A percentile compares a stretch with the other conserved stretches of the same genome.
These are phyloP conservation scores for Theobroma cacao DNA, from an alignment of 345 rosid species.

Conservation along the genomic window DNA sequence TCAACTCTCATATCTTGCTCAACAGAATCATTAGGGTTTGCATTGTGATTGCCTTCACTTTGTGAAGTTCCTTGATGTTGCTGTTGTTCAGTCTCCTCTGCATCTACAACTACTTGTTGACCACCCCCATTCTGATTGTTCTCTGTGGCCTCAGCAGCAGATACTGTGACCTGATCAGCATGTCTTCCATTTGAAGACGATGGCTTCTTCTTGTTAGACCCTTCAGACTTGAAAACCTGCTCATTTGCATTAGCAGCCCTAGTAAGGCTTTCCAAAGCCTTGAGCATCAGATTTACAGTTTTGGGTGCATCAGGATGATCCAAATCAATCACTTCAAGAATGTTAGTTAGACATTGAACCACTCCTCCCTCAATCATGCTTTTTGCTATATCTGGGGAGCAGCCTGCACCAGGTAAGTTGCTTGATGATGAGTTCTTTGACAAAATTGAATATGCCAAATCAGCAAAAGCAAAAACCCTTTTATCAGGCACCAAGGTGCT, in stretches of 20 bases:
- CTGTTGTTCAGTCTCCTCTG: constrained; percentile 43
- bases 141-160: constrained; percentile 46
- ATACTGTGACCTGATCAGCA: constrained; percentile 39
- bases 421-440: constrained; percentile 82
- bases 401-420: constrained; percentile 80
- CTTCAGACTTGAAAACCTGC: constrained; percentile 67
- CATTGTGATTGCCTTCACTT: constrained; percentile 45
- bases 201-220: constrained; percentile 54
- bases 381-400: constrained; percentile 90
- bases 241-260: constrained; percentile 92
- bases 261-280: constrained; percentile 82
- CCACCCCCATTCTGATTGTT: constrained; percentile 44
- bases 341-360: constrained; percentile 69
- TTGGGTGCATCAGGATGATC: constrained; percentile 98
- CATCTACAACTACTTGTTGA: constrained; percentile 46
- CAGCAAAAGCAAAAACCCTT: constrained; percentile 70
- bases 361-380: constrained; percentile 94
- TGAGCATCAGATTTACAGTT: constrained; percentile 76
- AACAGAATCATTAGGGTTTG: constrained; percentile 41
- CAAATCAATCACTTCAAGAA: constrained; percentile 84
- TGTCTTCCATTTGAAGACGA: constrained; percentile 46
- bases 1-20: constrained; percentile 78
- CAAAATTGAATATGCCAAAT: constrained; percentile 74
- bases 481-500: constrained; percentile 67
- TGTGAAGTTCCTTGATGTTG: constrained; percentile 48